Conservation (phyloP, 805 yeast species). For the Candida railenensis region DNA sequence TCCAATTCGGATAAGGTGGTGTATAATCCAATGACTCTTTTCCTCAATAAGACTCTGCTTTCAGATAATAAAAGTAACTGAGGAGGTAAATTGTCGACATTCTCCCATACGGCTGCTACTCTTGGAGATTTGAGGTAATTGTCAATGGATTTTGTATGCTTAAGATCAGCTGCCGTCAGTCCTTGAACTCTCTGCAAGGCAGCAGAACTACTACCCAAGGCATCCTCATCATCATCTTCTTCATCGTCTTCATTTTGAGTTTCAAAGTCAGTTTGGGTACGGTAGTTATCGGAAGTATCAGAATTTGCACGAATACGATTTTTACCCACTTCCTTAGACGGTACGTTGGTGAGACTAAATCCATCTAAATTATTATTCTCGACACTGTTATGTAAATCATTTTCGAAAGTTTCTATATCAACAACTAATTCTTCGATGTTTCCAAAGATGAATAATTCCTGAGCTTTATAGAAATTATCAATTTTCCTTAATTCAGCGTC, state of each 20-base stretch:
- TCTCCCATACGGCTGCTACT: conserved; percentile 31
- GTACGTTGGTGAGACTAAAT: background rate
- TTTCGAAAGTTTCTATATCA: conserved; percentile 65
- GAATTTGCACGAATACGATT: conserved; percentile 13
- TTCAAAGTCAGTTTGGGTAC: conserved; percentile 27
- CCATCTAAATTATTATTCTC: conserved; percentile 19
- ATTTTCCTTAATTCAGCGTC: conserved; percentile 77
- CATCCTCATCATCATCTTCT: conserved; percentile 30
- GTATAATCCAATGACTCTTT: conserved; percentile 43
- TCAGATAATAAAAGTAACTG: conserved; percentile 44
- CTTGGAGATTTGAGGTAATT: conserved; percentile 37
- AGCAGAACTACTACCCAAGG: conserved; percentile 12
- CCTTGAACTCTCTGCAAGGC: conserved; percentile 5
- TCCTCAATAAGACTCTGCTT: conserved; percentile 47
- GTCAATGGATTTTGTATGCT: conserved; percentile 28
- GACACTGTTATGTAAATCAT: conserved; percentile 18
- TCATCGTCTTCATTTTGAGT: conserved; percentile 30
- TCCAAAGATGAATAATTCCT: conserved; percentile 56
- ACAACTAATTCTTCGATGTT: conserved; percentile 56
- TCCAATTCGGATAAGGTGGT: conserved; percentile 49
- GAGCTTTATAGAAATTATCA: conserved; percentile 67
- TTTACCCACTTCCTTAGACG: conserved; percentile 1
- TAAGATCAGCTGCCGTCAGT: conserved; percentile 2
- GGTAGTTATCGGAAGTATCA: conserved; percentile 18
- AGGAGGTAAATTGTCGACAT: conserved; percentile 26